Base-by-base conservation (phyloP, 1,139 yeast genomes). In the Eremothecium gossypii region DNA sequence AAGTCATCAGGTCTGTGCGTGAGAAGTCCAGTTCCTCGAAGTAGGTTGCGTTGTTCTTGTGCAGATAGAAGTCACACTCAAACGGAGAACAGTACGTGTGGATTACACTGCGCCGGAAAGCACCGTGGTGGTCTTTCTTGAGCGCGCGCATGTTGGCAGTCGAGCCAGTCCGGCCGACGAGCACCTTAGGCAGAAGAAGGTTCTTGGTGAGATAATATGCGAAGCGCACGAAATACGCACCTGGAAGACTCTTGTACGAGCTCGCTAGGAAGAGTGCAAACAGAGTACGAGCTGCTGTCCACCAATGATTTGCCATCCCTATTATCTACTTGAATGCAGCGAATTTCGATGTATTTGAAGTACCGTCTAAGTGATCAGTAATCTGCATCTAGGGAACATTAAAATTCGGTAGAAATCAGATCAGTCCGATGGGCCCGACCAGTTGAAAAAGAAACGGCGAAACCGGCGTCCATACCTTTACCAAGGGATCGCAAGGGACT, bases 31-130 rank as follows among this genome's bases (percentile, higher is more conserved):
- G 67, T 54, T 89, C 97, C n/a, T 71, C 65, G 55, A 83, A 83
- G 62, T 87, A 89, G 1, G 96, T 83, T 13, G 89, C 77, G 60
- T 89, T 89, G 46, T 83, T 78, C 65, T 89, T 89, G 67, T 89
- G 97, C 42, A 86, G 56, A 57, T 85, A 85, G 69, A 83, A 73
- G 62, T 89, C 97, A 54, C 85, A 76, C 59, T 89, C 96, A 55
- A 83, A 65, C 7, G 84, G 77, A 1, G 91, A 79, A 29, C 83
- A 85, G 49, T 77, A 78, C 0, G 86, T 73, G 11, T 61, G 50
- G 53, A 73, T 69, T 6, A 63, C 57, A 1, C 70, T 61, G 44
- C 73, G 68, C 29, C 68, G 66, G 61, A 79, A 79, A 35, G 49
- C 55, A 11, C 55, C 61, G 33, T 44, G 44, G 29, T 47, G 48